phyloP scores from a whole-genome alignment of 176 grass and related monocot genomes.

The Oryza nivara region DNA sequence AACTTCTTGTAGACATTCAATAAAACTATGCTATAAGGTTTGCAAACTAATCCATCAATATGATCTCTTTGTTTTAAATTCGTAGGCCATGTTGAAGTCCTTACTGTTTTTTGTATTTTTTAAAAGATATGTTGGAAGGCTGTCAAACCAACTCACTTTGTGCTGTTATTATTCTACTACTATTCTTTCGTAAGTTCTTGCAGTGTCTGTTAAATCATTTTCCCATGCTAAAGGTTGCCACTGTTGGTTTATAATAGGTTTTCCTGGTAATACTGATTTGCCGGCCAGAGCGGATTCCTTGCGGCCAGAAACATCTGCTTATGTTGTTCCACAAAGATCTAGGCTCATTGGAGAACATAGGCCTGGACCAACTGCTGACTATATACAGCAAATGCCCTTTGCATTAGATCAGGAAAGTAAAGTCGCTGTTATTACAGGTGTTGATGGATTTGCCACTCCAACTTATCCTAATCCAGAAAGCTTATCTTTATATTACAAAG shows the following conservation, averaged over 20 bases:
- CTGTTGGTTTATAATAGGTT: constrained; percentile 45
- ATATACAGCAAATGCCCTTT: constrained; percentile 49
- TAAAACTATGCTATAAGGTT: not conserved
- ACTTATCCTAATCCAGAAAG: constrained; percentile 80
- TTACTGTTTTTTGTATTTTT: constrained; percentile 3
- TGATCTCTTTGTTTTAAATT: not conserved
- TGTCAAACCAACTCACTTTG: not conserved
- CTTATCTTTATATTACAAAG: constrained; percentile 91
- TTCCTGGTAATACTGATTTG: constrained; percentile 56
- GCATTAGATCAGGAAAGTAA: constrained; percentile 52
- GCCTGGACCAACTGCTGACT: constrained; percentile 45
- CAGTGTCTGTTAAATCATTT: constrained; percentile 6
- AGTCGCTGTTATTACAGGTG: constrained; percentile 29
- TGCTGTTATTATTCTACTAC: constrained; percentile 10
- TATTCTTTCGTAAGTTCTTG: constrained; percentile 8
- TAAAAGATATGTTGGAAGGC: not conserved
- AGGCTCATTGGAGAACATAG: constrained; percentile 56
- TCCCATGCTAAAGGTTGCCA: not conserved
- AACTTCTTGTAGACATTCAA: not conserved
- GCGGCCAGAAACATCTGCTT: constrained; percentile 49
- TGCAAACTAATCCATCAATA: not conserved
- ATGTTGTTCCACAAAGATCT: constrained; percentile 76
- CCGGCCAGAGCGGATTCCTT: constrained; percentile 45
- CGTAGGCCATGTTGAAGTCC: constrained; percentile 28
- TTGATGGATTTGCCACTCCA: constrained; percentile 48